Evolutionary conservation across 2,329 filamentous ascomycete species (phyloP).

Genomic region (Dichotomopilus funicola): DNA sequence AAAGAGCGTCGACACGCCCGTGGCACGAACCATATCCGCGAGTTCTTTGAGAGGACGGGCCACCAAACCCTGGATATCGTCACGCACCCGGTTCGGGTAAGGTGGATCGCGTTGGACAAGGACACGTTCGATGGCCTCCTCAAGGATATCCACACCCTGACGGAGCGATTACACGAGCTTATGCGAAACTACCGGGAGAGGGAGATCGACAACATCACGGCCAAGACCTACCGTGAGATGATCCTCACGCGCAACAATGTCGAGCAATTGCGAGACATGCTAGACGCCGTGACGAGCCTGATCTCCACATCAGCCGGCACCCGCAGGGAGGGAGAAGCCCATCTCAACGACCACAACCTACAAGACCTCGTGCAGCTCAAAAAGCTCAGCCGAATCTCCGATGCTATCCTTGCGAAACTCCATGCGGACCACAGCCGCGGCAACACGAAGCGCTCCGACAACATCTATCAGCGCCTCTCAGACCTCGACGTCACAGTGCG

Average conservation of each 20-base stretch:
- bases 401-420: constrained; percentile 19
- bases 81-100: constrained; percentile 21
- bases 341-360: constrained; percentile 16
- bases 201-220: constrained; percentile 23
- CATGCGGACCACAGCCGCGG: not conserved
- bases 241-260: constrained; percentile 22
- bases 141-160: constrained; percentile 21
- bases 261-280: constrained; percentile 20
- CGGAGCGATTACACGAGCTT: constrained; percentile 23
- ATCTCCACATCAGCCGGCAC: constrained; percentile 14
- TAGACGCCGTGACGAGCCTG: constrained; percentile 18
- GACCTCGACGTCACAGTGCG: constrained; percentile 9
- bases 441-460: too few relatives aligned
- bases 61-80: constrained; percentile 22
- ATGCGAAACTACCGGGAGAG: constrained; percentile 18
- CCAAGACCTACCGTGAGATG: constrained; percentile 25
- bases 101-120: constrained; percentile 22
- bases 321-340: constrained; percentile 5
- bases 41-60: constrained; percentile 18
- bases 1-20: constrained; percentile 10
- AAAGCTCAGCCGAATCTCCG: constrained; percentile 19
- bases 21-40: constrained; percentile 22
- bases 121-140: constrained; percentile 22
- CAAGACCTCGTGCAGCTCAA: constrained; percentile 22
- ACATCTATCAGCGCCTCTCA: not conserved